Evolutionary conservation across 306 rosid genomes (phyloP), one percentile per base, ranked within the genome.

Genomic region (Lablab purpureus): DNA sequence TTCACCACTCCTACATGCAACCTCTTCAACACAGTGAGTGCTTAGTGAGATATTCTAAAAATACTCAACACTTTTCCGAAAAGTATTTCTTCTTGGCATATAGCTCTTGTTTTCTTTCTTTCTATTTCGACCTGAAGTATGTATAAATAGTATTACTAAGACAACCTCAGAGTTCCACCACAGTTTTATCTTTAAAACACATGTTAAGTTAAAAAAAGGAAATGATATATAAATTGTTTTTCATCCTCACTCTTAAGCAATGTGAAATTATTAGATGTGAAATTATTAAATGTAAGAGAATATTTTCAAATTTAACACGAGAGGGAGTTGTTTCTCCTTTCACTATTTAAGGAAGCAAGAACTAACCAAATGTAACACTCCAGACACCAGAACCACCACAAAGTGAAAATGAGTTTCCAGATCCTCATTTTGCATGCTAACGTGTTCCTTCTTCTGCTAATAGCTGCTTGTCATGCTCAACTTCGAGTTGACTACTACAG

Each of bases 401-500:
- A 23, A 21, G 32, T 7, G 68, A 58, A 80, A 81, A 90, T 91
- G 96, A 49, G 30, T 67, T 54, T 64, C 70, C 63, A 58, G 37
- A 66, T 47, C 23, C 49, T 80, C 64, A 52, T 54, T 19, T 70
- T 74, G 63, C 81, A 80, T 66, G 80, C 76, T 46, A 64, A 34
- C 49, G 40, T 87, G 21, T 52, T 89, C 67, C 80, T 88, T 70
- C 84, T 87, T 21, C 75, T 79, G 51, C 47, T 84, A 43, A 27
- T 84, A 18, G 66, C 58, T 51, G 21, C 56, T 18, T 70, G 75
- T 45, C 23, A 71, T 63, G 88, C 92, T 58, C 80, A 83, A 37
- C 97, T 94, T 78, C 75, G 59, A 3, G 74, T 49, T 8, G 81
- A 89, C 18, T 71, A 85, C 76, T 90, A 94, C 89, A 79, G 62